A percentile compares a stretch with the other conserved stretches of the same genome.
phyloP scores from a whole-genome alignment of 2,329 filamentous ascomycete genomes.

The Aspergillus fumigatus region DNA sequence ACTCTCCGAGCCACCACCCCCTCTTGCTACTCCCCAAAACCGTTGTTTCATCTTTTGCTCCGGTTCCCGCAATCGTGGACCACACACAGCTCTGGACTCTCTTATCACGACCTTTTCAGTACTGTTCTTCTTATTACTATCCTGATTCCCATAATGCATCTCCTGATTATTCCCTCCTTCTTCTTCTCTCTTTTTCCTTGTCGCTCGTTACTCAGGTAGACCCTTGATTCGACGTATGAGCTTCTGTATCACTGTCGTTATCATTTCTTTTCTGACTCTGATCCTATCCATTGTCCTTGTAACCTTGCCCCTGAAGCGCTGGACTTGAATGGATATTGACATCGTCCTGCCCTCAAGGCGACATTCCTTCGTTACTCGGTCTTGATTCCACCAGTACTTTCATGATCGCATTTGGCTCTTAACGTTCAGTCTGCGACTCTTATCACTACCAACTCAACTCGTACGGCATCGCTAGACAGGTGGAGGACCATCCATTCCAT shows the following conservation, averaged over 20 bases:
- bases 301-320: constrained; percentile 8
- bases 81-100: not conserved
- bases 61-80: not conserved
- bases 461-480: not conserved
- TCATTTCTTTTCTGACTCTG: constrained; percentile 6
- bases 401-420: not conserved
- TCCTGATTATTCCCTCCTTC: not conserved
- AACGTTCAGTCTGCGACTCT: not conserved
- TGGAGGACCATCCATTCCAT: not conserved
- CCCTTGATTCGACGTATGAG: not conserved
- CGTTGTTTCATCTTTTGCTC: not conserved
- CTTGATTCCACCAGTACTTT: not conserved
- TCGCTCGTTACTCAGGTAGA: not conserved
- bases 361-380: constrained; percentile 11
- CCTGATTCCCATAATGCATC: not conserved
- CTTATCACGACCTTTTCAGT: not conserved
- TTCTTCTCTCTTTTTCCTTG: not conserved
- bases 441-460: not conserved
- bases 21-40: not conserved
- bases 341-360: constrained; percentile 8
- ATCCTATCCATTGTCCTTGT: not conserved
- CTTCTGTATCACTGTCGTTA: not conserved
- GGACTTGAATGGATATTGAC: constrained; percentile 11
- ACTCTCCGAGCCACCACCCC: not conserved
- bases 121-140: not conserved